These are phyloP conservation scores for grape (Vitis vinifera) DNA, from an alignment of 164 flowering plant species.

Conservation along the genomic window ASM3070453v1 NC_081808.1:4233001-4233500, in stretches of 20 bases:
- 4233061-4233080: conserved; percentile 52
- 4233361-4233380: conserved; percentile 63
- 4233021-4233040: conserved; percentile 47
- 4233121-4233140: background rate
- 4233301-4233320: background rate
- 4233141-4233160: background rate
- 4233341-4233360: conserved; percentile 71
- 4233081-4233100: conserved; percentile 31
- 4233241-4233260: conserved; percentile 56
- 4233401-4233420: conserved; percentile 40
- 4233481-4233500: background rate
- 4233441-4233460: too few relatives aligned
- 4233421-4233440: conserved; percentile 31
- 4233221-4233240: conserved; percentile 58
- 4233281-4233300: background rate
- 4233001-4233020: conserved; percentile 59
- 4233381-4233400: conserved; percentile 44
- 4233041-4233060: conserved; percentile 47
- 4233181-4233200: conserved; percentile 43
- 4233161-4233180: conserved; percentile 32
- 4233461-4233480: conserved; percentile 33
- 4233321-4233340: conserved; percentile 33
- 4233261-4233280: background rate
- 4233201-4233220: conserved; percentile 44
- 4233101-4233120: background rate